Evolutionary conservation across 805 yeast species (phyloP).

Genomic region (Starmerella roubikii): DNA sequence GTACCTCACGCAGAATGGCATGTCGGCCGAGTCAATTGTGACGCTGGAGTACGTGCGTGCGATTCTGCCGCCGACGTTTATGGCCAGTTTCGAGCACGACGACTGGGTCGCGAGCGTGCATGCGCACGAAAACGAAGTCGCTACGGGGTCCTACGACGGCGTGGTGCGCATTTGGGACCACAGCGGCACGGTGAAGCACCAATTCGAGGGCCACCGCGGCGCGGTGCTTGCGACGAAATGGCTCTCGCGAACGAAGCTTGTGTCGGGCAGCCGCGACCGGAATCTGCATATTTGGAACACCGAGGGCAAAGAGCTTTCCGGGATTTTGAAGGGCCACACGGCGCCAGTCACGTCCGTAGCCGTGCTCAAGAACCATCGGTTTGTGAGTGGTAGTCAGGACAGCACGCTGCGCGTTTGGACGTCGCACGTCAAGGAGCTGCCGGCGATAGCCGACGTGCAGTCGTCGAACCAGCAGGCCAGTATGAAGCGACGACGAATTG

Average conservation of each 20-base stretch:
- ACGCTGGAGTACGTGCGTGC: conserved; percentile 84
- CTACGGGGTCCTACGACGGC: conserved; percentile 91
- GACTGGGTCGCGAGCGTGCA: conserved; percentile 87
- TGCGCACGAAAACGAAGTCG: conserved; percentile 37
- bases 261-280: conserved; percentile 81
- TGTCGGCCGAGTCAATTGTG: conserved; percentile 68
- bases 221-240: conserved; percentile 74
- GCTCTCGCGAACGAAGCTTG: conserved; percentile 59
- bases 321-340: conserved; percentile 79
- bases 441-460: conserved; percentile 29
- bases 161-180: conserved; percentile 78
- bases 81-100: conserved; percentile 78
- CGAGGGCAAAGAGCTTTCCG: conserved; percentile 44
- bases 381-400: conserved; percentile 79
- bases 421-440: conserved; percentile 71
- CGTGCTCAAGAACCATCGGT: conserved; percentile 29
- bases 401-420: conserved; percentile 78
- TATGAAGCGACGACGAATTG: conserved; percentile 76
- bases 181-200: conserved; percentile 67
- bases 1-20: conserved; percentile 59
- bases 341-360: conserved; percentile 73
- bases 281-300: conserved; percentile 69
- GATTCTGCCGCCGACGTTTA: conserved; percentile 82
- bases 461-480: conserved; percentile 51
- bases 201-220: conserved; percentile 77